phyloP scores from a whole-genome alignment of 345 rosid genomes.

The Lumnitzera racemosa region DNA sequence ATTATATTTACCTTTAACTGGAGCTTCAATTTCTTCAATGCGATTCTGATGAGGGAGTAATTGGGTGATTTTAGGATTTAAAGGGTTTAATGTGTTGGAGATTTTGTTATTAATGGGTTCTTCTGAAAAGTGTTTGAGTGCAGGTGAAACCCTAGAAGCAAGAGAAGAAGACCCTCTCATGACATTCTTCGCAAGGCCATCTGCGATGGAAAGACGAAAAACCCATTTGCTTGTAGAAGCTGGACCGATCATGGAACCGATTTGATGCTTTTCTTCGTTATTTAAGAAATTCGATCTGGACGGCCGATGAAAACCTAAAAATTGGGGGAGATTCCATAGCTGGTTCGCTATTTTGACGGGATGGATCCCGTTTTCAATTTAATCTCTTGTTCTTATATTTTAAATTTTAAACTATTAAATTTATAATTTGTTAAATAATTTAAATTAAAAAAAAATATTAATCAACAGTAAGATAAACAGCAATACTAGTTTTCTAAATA shows the following conservation, averaged over 20 bases:
- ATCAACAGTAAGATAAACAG: too few species aligned
- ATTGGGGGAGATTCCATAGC: too few species aligned
- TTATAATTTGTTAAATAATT: too few species aligned
- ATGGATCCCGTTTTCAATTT: too few species aligned
- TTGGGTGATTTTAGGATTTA: background rate
- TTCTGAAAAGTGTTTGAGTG: constrained; percentile 10
- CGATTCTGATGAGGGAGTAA: background rate
- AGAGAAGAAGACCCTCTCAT: constrained; percentile 53
- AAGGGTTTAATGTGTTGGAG: constrained; percentile 7
- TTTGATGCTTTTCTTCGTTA: too few species aligned
- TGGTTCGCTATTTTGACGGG: too few species aligned
- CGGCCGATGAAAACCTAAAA: too few species aligned
- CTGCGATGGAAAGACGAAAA: background rate
- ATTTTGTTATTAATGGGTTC: constrained; percentile 6
- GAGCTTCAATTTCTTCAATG: constrained; percentile 1
- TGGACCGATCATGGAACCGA: background rate
- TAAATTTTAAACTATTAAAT: too few species aligned
- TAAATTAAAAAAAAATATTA: too few species aligned
- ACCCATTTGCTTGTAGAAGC: background rate
- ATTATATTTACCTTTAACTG: constrained; percentile 23
- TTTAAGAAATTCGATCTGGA: too few species aligned
- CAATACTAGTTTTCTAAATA: too few species aligned
- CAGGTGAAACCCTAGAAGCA: constrained; percentile 37
- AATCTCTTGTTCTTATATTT: too few species aligned
- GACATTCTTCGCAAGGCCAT: constrained; percentile 6